Evolutionary conservation across 441 rosid species (phyloP), one percentile per base, ranked within the genome.

Genomic region (Omphalea diandra): DNA sequence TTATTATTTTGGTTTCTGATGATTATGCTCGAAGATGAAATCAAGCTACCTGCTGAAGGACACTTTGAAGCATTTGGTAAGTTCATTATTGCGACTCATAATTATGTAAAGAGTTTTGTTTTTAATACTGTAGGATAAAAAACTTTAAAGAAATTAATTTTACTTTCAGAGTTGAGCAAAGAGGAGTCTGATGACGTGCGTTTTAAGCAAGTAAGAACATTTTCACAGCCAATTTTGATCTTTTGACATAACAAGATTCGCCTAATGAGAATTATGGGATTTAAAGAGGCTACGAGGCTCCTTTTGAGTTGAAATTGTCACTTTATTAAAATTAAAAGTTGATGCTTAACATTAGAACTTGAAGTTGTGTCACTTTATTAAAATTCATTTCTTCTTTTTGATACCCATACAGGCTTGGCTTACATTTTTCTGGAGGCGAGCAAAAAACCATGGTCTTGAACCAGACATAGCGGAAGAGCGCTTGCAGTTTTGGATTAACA

Each of bases 351-450:
- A 22, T 11, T 3, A 20, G 27, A 50, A 50, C 55, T 22, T 20
- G 17, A 15, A 43, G 3, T 43, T 18, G 3, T 2, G 47, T 43
- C 47, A 43, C 17, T 14, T 14, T 22, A 29, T 52, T 24, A 52
- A 52, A 22, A 20, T 49, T 49, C 54, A 20, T 50, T 50, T 52
- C 10, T 5, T 18, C 7, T 49, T 46, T n/a, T 31, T 4, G 38
- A 5, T 7, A 31, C 26, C 7, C 4, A 15, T 11, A 46, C 12
- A 94, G 97, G 96, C 97, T 31, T 95, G 99, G 99, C 81, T 90
- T 53, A 73, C 83, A 29, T 90, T 90, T 77, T 92, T 86, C 70
- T 95, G 96, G 99, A 85, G 89, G 78, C 86, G 97, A 85, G 94
- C 97, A 31, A 83, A 75, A 73, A 79, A 76, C 41, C 93, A 88